phyloP scores from a whole-genome alignment of 2,329 filamentous ascomycete genomes.

The Zalaria obscura region DNA sequence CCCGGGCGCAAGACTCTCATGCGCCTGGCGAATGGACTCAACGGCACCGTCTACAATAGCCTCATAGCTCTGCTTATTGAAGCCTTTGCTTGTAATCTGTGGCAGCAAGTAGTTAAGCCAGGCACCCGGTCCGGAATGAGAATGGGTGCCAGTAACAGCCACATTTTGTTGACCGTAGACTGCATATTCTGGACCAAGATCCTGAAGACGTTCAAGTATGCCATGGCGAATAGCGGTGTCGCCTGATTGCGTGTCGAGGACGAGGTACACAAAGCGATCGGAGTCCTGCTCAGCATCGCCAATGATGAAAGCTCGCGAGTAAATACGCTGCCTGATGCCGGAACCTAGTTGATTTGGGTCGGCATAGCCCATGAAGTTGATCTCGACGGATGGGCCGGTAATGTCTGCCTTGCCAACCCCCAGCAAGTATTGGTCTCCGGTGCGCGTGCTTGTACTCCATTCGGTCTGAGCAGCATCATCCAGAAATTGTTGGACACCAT shows the following conservation, averaged over 20 bases:
- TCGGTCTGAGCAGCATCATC: background rate
- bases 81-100: constrained; percentile 78
- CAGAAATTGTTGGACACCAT: background rate
- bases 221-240: constrained; percentile 81
- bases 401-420: constrained; percentile 61
- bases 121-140: constrained; percentile 78
- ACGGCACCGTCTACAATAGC: constrained; percentile 80
- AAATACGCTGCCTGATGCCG: constrained; percentile 74
- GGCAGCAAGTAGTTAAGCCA: constrained; percentile 93
- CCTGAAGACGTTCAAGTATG: constrained; percentile 61
- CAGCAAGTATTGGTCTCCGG: constrained; percentile 42
- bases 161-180: constrained; percentile 69
- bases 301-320: constrained; percentile 81
- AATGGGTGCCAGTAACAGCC: constrained; percentile 84
- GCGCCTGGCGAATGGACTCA: constrained; percentile 67
- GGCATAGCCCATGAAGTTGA: constrained; percentile 87
- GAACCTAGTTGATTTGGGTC: constrained; percentile 69
- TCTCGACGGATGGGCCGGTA: constrained; percentile 71
- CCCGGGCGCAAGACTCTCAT: constrained; percentile 56
- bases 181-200: constrained; percentile 56
- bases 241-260: constrained; percentile 75
- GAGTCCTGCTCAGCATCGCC: constrained; percentile 50
- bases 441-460: background rate
- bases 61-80: constrained; percentile 72
- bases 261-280: constrained; percentile 73